Conservation (phyloP, 345 rosid species). For the Turnera subulata region DNA sequence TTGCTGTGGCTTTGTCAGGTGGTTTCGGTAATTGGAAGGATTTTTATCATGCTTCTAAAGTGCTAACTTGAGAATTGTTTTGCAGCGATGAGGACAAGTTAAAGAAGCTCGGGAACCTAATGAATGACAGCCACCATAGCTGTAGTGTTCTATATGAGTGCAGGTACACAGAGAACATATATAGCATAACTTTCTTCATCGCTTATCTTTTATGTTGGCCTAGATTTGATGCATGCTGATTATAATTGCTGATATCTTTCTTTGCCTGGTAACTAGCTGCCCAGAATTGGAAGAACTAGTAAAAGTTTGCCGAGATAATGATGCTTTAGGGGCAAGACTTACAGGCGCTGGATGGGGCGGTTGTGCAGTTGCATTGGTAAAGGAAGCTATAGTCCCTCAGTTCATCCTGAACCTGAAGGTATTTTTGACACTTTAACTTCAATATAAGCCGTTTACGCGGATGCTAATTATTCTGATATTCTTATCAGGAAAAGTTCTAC, state of each 20-base stretch:
- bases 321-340: conserved; percentile 91
- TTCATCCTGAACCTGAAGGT: conserved; percentile 89
- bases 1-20: too few species aligned
- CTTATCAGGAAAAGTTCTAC: conserved; percentile 71
- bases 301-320: conserved; percentile 51
- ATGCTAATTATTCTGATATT: not conserved
- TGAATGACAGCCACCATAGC: conserved; percentile 93
- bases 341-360: conserved; percentile 99
- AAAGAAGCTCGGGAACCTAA: conserved; percentile 83
- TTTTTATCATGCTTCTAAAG: not conserved
- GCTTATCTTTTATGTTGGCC: not conserved
- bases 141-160: conserved; percentile 89
- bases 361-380: conserved; percentile 86
- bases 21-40: not conserved
- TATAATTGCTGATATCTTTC: not conserved
- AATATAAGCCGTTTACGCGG: too few species aligned
- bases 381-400: conserved; percentile 69
- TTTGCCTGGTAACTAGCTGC: conserved; percentile 46
- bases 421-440: not conserved
- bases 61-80: conserved; percentile 11
- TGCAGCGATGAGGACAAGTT: conserved; percentile 85
- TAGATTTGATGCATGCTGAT: not conserved
- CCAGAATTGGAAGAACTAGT: conserved; percentile 96
- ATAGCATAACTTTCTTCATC: not conserved
- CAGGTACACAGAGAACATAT: conserved; percentile 70